phyloP scores from a whole-genome alignment of 768 basidiomycete species.

The Trametes sanguinea region DNA sequence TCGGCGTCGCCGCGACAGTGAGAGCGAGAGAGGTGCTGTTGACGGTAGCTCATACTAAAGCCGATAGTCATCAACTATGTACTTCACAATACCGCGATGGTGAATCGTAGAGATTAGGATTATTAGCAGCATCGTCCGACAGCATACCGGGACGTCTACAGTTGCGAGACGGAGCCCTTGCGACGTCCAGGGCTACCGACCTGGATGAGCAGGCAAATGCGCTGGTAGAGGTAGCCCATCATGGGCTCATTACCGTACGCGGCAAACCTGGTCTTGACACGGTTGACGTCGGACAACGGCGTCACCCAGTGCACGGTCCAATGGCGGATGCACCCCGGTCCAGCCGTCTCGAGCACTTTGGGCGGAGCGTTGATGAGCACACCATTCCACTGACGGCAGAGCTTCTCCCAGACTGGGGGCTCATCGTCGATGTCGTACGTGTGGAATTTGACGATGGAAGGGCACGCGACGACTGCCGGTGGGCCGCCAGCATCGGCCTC shows the following conservation, averaged over 20 bases:
- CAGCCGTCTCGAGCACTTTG: neutral
- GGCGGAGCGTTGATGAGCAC: slow-evolving; percentile 16
- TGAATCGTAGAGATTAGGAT: too few species aligned
- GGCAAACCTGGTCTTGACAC: slow-evolving; percentile 14
- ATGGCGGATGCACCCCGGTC: neutral
- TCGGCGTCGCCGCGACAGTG: too few species aligned
- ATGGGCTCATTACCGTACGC: slow-evolving; percentile 22
- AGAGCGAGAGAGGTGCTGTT: too few species aligned
- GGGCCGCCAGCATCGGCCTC: slow-evolving; percentile 17
- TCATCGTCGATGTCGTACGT: slow-evolving; percentile 33
- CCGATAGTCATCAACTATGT: too few species aligned
- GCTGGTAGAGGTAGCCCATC: slow-evolving; percentile 18
- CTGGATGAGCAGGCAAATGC: slow-evolving; percentile 14
- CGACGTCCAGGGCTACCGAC: slow-evolving; percentile 2
- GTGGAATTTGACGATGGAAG: slow-evolving; percentile 31
- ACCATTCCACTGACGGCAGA: slow-evolving; percentile 12
- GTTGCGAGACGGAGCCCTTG: neutral
- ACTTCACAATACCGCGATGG: too few species aligned
- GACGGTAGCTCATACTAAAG: too few species aligned
- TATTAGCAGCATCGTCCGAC: too few species aligned
- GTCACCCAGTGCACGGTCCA: slow-evolving; percentile 17
- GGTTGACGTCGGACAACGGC: slow-evolving; percentile 1
- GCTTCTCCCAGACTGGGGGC: slow-evolving; percentile 12
- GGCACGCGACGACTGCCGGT: slow-evolving; percentile 36
- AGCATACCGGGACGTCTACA: neutral